Conservation (phyloP, 2,329 filamentous ascomycete species). For the Cercospora janseana region DNA sequence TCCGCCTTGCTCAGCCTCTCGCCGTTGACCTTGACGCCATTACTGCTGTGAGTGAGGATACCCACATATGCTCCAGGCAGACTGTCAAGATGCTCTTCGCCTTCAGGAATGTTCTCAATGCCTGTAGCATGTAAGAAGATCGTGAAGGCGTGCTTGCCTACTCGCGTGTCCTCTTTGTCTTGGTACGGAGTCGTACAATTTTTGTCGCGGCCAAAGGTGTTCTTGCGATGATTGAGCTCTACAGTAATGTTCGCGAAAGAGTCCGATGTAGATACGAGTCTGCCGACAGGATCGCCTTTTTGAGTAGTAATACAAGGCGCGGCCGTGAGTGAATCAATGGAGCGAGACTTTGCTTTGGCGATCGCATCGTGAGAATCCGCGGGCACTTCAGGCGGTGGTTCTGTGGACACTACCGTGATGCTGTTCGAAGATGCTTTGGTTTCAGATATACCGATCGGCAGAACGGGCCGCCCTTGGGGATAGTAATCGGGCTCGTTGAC, state of each 20-base stretch:
- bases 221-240: slow-evolving; percentile 63
- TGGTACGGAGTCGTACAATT: slow-evolving; percentile 68
- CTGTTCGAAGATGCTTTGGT: not conserved
- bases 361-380: not conserved
- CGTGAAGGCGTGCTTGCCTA: slow-evolving; percentile 80
- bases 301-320: slow-evolving; percentile 3
- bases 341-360: not conserved
- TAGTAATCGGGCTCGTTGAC: slow-evolving; percentile 29
- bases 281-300: slow-evolving; percentile 45
- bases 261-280: slow-evolving; percentile 62
- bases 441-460: slow-evolving; percentile 2
- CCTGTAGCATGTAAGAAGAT: slow-evolving; percentile 70
- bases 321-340: not conserved
- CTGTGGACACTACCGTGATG: not conserved
- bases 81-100: slow-evolving; percentile 55
- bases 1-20: slow-evolving; percentile 59
- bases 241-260: slow-evolving; percentile 67
- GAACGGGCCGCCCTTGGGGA: slow-evolving; percentile 9
- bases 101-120: slow-evolving; percentile 56
- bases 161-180: slow-evolving; percentile 61
- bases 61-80: slow-evolving; percentile 62
- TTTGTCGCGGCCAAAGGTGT: slow-evolving; percentile 72
- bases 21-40: slow-evolving; percentile 75
- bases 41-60: slow-evolving; percentile 75
- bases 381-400: not conserved